Evolutionary conservation across 2,329 filamentous ascomycete genomes (phyloP).

Genomic region (Rhynchosporium graminicola): DNA sequence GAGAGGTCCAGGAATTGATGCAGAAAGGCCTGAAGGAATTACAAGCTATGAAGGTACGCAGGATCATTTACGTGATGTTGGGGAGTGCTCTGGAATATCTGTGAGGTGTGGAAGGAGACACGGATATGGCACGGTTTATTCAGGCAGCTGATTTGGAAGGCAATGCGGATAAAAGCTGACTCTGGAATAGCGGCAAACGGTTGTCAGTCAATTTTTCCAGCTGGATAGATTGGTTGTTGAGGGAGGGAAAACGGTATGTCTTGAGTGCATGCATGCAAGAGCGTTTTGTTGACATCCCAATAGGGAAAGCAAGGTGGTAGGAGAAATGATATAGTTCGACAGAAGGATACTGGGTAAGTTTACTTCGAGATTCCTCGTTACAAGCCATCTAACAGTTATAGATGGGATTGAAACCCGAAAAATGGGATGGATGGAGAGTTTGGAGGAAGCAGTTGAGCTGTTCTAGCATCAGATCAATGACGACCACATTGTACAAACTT

Average conservation of each 20-base stretch:
- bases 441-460: neutral
- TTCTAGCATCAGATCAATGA: neutral
- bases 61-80: constrained; percentile 1
- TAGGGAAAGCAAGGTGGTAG: constrained; percentile 70
- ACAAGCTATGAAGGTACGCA: constrained; percentile 82
- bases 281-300: constrained; percentile 20
- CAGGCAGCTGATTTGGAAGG: constrained; percentile 5
- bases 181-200: constrained; percentile 78
- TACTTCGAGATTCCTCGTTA: neutral
- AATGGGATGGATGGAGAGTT: neutral
- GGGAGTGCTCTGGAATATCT: neutral
- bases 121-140: constrained; percentile 20
- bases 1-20: constrained; percentile 82
- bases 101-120: neutral
- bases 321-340: constrained; percentile 68
- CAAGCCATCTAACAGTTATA: constrained; percentile 17
- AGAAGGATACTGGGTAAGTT: constrained; percentile 77
- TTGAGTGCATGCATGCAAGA: constrained; percentile 9
- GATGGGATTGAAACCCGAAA: constrained; percentile 39
- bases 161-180: constrained; percentile 22
- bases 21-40: constrained; percentile 86
- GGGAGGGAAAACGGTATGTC: constrained; percentile 72
- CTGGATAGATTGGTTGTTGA: constrained; percentile 90
- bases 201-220: constrained; percentile 94
- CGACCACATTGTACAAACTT: constrained; percentile 14